phyloP scores from a whole-genome alignment of 2,329 filamentous ascomycete genomes.

The Chalaropsis thielavioides region DNA sequence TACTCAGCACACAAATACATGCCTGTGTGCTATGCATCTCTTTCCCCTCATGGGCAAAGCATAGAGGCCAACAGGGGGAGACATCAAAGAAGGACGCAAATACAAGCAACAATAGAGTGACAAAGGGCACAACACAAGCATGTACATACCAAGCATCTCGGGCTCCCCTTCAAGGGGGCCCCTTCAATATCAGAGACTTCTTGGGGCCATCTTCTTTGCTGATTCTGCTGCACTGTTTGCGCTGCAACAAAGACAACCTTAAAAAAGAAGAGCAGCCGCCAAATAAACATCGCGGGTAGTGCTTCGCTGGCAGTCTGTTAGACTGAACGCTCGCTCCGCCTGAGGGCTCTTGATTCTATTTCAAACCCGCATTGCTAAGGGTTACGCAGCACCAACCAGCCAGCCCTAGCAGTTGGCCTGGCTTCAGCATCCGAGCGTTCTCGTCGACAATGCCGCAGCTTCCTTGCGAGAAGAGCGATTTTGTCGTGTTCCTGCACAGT shows the following conservation, averaged over 20 bases:
- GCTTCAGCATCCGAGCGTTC: not conserved
- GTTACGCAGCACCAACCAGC: not conserved
- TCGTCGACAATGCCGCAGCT: not conserved
- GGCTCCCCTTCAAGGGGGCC: too few species aligned
- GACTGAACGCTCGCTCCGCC: not conserved
- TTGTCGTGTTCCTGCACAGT: not conserved
- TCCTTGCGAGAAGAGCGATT: too few species aligned
- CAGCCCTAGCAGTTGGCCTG: not conserved
- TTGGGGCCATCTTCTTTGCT: not conserved
- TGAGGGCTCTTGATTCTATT: not conserved
- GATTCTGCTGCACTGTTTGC: not conserved
- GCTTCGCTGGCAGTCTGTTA: not conserved
- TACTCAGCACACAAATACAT: not conserved
- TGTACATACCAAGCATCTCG: not conserved
- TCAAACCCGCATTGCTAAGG: not conserved
- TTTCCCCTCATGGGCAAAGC: not conserved
- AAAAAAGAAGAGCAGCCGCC: too few species aligned
- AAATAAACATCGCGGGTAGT: not conserved
- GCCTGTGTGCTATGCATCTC: not conserved
- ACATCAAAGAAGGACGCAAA: not conserved
- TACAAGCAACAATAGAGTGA: not conserved
- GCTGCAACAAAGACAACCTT: not conserved
- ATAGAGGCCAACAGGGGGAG: not conserved
- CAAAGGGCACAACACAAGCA: not conserved
- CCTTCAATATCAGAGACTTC: not conserved